Evolutionary conservation across 768 basidiomycete genomes (phyloP), one percentile per base, ranked within the genome.

Genomic region (Sporobolomyces roseus): DNA sequence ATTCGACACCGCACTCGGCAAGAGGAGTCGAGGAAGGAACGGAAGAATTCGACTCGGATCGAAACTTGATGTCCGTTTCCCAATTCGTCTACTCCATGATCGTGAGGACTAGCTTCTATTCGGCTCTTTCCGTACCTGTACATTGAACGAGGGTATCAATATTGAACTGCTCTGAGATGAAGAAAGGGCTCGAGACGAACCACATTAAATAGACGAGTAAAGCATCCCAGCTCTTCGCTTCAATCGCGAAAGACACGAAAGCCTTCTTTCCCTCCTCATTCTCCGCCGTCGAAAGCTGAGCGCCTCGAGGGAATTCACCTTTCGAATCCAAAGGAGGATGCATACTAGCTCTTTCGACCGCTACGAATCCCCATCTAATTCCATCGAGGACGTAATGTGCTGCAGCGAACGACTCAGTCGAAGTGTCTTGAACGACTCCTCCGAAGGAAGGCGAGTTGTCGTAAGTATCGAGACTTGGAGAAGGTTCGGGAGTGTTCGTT

Each of bases 151-250:
- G n/a, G n/a, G n/a, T n/a, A n/a, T n/a, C n/a, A n/a, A n/a, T n/a
- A n/a, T n/a, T n/a, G n/a, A n/a, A n/a, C n/a, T n/a, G n/a, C 38
- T 41, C 38, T 9, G 17, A 41, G 17, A 9, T 41, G 17, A 41
- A 9, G 38, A 9, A 41, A 41, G 38, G 17, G 38, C 38, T 41
- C 38, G 17, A 41, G 17, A 60, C 70, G 51, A 23, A 71, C 71
- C 65, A 72, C 41, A 62, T 68, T 5, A 72, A 51, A 46, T 49
- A 72, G 19, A 63, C 53, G 23, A 72, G 52, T 35, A 72, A 16
- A 0, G 43, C n/a, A 23, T 62, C 32, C 71, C 71, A 72, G 10
- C 60, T 55, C 50, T 52, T 32, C 29, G 71, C 66, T 60, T 72
- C 71, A 27, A 72, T 61, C 51, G 71, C 71, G 25, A 72, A 72